Base-by-base conservation (phyloP, 164 flowering plant species). In the Berberis thunbergii region DNA sequence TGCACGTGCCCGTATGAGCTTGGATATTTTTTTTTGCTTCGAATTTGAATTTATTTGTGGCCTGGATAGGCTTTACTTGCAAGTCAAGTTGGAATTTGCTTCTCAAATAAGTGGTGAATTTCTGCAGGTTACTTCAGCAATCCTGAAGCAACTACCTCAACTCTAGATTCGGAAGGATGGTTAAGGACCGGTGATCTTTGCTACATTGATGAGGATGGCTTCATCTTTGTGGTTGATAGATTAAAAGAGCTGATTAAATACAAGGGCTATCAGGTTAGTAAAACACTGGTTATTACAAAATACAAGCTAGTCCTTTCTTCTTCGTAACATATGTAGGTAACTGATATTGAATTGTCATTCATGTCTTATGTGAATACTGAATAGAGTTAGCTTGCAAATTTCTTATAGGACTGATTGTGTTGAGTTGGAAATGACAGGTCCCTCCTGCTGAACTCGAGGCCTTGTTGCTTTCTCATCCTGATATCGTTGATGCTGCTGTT, bases 161-260 rank as follows among this genome's bases (percentile, higher is more conserved):
- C 97, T 6, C 64, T 93, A 43, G 80, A 77, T 66, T 79, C 86
- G 1, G 80, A 79, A 6, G 98, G 98, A 61, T 92, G 98, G 98
- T 68, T 92, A 43, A 87, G 74, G 74, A 92, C 98, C 1, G 96
- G 98, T 45, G 98, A 92, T 73, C 64, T 89, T 3, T 89, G 95
- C 77, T 89, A 86, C 74, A 73, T 93, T 6, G 96, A 93, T 48
- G 86, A 85, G 2, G 94, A 85, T 66, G 97, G 98, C 3, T 84
- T 70, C 69, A 70, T 93, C 13, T 89, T 89, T 61, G 86, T 26
- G 26, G 26, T 26, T 26, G 26, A 26, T 26, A 26, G 26, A 26
- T 26, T 26, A 26, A 26, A 26, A 74, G 98, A 89, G 74, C 83
- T 93, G 55, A 93, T 93, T 72, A 93, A 93, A 65, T 93, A 93